phyloP scores from a whole-genome alignment of 2,329 filamentous ascomycete species.

The Talaromyces sp. region DNA sequence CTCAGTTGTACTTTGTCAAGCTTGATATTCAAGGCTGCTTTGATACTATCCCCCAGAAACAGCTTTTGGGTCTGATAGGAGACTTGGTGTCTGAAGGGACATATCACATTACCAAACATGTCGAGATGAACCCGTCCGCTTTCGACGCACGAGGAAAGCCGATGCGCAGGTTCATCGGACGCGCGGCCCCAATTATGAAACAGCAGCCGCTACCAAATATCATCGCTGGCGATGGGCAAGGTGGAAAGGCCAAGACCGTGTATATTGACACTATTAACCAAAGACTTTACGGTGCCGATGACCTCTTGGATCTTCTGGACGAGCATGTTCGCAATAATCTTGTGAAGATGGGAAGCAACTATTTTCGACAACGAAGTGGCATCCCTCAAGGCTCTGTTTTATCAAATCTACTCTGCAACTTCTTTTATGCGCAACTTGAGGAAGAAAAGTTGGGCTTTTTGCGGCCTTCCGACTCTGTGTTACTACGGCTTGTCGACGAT shows the following conservation, averaged over 20 bases:
- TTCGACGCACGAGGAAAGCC: slow-evolving; percentile 28
- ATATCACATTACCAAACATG: slow-evolving; percentile 75
- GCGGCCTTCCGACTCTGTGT: slow-evolving; percentile 59
- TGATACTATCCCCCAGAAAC: slow-evolving; percentile 86
- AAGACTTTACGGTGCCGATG: slow-evolving; percentile 58
- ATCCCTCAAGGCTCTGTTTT: slow-evolving; percentile 93
- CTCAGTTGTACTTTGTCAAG: slow-evolving; percentile 79
- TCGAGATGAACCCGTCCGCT: slow-evolving; percentile 64
- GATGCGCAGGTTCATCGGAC: slow-evolving; percentile 54
- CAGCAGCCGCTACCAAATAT: slow-evolving; percentile 50
- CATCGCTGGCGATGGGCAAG: slow-evolving; percentile 38
- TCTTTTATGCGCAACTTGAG: slow-evolving; percentile 93
- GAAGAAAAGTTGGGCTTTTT: slow-evolving; percentile 69
- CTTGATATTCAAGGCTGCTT: slow-evolving; percentile 91
- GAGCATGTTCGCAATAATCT: slow-evolving; percentile 85
- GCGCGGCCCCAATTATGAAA: slow-evolving; percentile 52
- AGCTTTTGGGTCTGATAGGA: slow-evolving; percentile 68
- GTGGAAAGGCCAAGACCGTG: slow-evolving; percentile 66
- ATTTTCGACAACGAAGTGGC: slow-evolving; percentile 82
- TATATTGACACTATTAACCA: slow-evolving; percentile 73
- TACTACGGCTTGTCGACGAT: slow-evolving; percentile 87
- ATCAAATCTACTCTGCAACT: slow-evolving; percentile 86
- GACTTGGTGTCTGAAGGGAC: slow-evolving; percentile 57
- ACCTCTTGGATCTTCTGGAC: slow-evolving; percentile 69
- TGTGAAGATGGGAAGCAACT: slow-evolving; percentile 84